These are phyloP conservation scores for Rhynchospora pubera DNA, from an alignment of 176 grass and related monocot genomes.

Conservation along the genomic window DNA sequence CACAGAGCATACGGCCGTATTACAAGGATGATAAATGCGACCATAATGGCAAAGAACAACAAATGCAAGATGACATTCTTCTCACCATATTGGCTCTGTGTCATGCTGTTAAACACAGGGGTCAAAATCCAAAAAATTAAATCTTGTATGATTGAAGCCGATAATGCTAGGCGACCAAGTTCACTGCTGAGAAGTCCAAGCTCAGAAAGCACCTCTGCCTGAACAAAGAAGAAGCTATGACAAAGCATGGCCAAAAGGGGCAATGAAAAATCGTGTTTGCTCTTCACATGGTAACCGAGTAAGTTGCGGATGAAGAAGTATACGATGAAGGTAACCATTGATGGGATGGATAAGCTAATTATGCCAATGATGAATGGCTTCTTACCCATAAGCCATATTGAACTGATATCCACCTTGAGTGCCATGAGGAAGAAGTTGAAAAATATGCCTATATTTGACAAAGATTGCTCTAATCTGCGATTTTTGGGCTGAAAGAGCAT, in stretches of 20 bases:
- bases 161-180: slow-evolving; percentile 4
- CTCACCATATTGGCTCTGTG: not conserved
- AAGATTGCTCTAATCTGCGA: not conserved
- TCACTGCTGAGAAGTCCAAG: slow-evolving; percentile 15
- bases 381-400: not conserved
- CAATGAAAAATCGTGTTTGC: not conserved
- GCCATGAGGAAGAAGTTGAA: not conserved
- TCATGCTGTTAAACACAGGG: not conserved
- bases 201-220: not conserved
- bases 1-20: slow-evolving; percentile 15
- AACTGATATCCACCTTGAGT: not conserved
- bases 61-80: not conserved
- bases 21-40: slow-evolving; percentile 1
- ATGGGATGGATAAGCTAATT: not conserved
- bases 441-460: not conserved
- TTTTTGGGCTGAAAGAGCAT: not conserved
- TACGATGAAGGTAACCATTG: not conserved
- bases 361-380: slow-evolving; percentile 6
- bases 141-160: not conserved
- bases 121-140: not conserved
- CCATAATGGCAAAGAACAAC: not conserved
- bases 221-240: not conserved
- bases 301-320: not conserved
- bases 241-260: not conserved
- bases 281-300: not conserved